Evolutionary conservation across 2,329 filamentous ascomycete genomes (phyloP), one percentile per base, ranked within the genome.

Genomic region (Aspergillus felis): DNA sequence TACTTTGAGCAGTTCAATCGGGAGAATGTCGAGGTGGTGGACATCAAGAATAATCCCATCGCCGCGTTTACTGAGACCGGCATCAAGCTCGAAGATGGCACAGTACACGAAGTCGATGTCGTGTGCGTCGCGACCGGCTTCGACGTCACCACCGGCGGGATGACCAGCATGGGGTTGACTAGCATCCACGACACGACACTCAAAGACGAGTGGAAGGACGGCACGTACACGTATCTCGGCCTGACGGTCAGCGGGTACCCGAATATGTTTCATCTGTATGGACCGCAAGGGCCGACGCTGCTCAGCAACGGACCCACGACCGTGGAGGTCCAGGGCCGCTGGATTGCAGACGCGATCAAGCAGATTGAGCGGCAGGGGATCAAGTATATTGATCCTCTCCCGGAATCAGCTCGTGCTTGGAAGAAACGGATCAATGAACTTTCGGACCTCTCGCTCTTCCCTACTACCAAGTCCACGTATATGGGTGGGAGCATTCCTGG

Each of bases 401-500:
- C 60, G 0, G 78, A 81, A 44, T 78, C 79, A 0, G 74, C 79
- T 7, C 66, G 76, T 4, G 64, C 71, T 4, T 87, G 82, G 81
- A 83, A 80, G 65, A 63, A 79, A 47, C 68, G 73, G 12, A 73
- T 84, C 20, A 63, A 79, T n/a, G 74, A 79, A 2, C 53, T 82
- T 1, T 79, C 76, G 50, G 69, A 83, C 63, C 64, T 46, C 10
- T 76, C 75, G 4, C 69, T 86, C 3, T 78, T 86, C 57, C 80
- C 81, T 0, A 79, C 73, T 0, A 78, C 78, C 0, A 73, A 70
- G 27, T 81, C 76, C 5, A 85, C 80, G 22, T 85, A 84, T 60
- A 82, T 84, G 79, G 84, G 84, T 2, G 79, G 77, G 0, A 83
- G 74, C 44, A 75, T 84, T 1, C 82, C 83, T 0, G 82, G 78